Evolutionary conservation across 164 flowering plant species (phyloP).

Genomic region (Vitis amurensis): DNA sequence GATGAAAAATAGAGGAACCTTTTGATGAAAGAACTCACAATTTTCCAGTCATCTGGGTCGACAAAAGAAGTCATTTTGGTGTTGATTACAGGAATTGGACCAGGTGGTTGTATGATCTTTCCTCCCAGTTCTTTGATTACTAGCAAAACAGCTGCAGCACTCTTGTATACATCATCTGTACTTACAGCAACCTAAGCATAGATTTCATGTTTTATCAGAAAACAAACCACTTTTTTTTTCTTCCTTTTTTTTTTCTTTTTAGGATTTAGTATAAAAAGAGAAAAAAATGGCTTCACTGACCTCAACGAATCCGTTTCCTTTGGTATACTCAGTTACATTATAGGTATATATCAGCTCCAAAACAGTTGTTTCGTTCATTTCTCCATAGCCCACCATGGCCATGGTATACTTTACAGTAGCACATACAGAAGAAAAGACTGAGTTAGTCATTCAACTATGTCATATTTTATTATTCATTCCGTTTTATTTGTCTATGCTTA

Average conservation of each 20-base stretch:
- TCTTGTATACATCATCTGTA: conserved; percentile 17
- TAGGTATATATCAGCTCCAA: conserved; percentile 13
- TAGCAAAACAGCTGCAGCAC: conserved; percentile 12
- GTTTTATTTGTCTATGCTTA: no score
- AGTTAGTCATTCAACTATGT: no score
- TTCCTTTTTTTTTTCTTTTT: no score
- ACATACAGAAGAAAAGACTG: neutral
- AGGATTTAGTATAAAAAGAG: no score
- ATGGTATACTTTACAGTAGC: conserved; percentile 7
- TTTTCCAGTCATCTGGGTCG: conserved; percentile 14
- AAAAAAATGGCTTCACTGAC: neutral
- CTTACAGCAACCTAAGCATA: conserved; percentile 10
- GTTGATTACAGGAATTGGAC: conserved; percentile 5
- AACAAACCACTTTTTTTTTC: no score
- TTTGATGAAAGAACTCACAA: neutral
- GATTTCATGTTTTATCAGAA: no score
- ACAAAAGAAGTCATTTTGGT: conserved; percentile 10
- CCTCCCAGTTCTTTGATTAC: conserved; percentile 14
- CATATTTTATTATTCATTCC: no score
- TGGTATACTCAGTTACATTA: conserved; percentile 9
- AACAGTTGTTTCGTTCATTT: neutral
- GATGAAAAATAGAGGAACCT: neutral
- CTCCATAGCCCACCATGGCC: conserved; percentile 16
- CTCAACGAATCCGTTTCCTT: conserved; percentile 13
- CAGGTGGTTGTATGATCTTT: conserved; percentile 7